Conservation (phyloP, 2,329 filamentous ascomycete genomes). For the Cytospora mali region DNA sequence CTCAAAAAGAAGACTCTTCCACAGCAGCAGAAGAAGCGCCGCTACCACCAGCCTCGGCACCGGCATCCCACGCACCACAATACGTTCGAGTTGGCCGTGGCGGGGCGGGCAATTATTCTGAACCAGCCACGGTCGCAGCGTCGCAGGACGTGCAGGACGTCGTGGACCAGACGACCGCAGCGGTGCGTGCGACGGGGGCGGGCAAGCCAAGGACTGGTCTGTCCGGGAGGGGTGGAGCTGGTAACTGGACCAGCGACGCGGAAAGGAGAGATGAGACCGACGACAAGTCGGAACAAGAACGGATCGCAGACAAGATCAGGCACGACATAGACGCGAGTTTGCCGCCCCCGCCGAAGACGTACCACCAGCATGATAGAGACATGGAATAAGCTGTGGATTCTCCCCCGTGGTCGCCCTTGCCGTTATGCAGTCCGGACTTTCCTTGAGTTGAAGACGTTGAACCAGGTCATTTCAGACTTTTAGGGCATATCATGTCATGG, state of each 20-base stretch:
- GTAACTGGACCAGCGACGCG: slow-evolving; percentile 50
- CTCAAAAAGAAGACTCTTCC: slow-evolving; percentile 33
- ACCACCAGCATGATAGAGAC: slow-evolving; percentile 38
- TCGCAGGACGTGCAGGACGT: slow-evolving; percentile 40
- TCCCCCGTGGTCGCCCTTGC: background rate
- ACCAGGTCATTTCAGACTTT: background rate
- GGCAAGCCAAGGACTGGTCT: slow-evolving; percentile 32
- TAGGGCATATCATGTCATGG: background rate
- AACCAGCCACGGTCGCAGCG: slow-evolving; percentile 39
- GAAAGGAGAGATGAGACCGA: slow-evolving; percentile 32
- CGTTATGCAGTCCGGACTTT: background rate
- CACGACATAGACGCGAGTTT: slow-evolving; percentile 53
- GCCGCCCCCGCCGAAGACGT: slow-evolving; percentile 49
- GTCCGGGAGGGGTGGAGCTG: slow-evolving; percentile 59
- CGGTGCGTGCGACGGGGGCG: slow-evolving; percentile 37
- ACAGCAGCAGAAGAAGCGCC: background rate
- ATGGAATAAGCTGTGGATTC: slow-evolving; percentile 19
- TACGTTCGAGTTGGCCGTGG: slow-evolving; percentile 57
- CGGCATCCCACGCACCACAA: slow-evolving; percentile 27
- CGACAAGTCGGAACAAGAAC: slow-evolving; percentile 39
- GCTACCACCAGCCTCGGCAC: background rate
- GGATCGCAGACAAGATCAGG: slow-evolving; percentile 46
- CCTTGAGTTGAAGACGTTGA: too few species aligned
- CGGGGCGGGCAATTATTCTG: slow-evolving; percentile 63
- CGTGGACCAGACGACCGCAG: slow-evolving; percentile 39